Evolutionary conservation across 495 filamentous ascomycete genomes (phyloP), one percentile per base, ranked within the genome.

Genomic region (Neurospora sp.): DNA sequence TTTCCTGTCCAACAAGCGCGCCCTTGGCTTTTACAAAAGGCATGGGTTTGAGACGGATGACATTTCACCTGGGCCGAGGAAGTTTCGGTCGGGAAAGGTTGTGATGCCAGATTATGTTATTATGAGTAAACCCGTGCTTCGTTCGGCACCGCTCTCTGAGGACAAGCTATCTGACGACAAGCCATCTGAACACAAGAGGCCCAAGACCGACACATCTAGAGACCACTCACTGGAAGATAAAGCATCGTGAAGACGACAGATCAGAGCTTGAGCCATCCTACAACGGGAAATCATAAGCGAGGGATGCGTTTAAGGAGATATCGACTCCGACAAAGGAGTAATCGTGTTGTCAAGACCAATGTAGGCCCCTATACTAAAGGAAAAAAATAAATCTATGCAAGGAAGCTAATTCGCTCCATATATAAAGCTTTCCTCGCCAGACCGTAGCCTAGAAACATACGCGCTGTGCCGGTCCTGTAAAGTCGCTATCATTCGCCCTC

Each of bases 41-140:
- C 74, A 88, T 35, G 94, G 93, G 9, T 97, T 90, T 80, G 81
- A 73, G 40, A 84, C 84, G 72, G 92, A 94, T 79, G 88, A 89
- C 61, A 90, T 86, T 71, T 92, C 89, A 14, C 92, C 92, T 0
- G 79, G 76, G 68, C 87, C 90, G 20, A 87, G 88, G 75, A 87
- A 80, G 69, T 79, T 94, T 74, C 82, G 92, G 68, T 88, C 86
- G 76, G 91, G 91, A 16, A 90, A 86, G 75, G 83, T 88, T 22
- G 89, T 89, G 73, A 85, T 86, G 71, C 83, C 87, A 12, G 90
- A 91, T 73, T 94, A 94, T 83, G 78, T 86, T 74, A 93, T 95
- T 73, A 77, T 94, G 83, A 93, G 91, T 37, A 93, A 91, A 80
- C 27, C 37, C 1, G 79, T 91, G 6, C 7, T 37, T 37, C 27